Conservation (phyloP, 2,329 filamentous ascomycete species). For the Beauveria pseudobassiana region DNA sequence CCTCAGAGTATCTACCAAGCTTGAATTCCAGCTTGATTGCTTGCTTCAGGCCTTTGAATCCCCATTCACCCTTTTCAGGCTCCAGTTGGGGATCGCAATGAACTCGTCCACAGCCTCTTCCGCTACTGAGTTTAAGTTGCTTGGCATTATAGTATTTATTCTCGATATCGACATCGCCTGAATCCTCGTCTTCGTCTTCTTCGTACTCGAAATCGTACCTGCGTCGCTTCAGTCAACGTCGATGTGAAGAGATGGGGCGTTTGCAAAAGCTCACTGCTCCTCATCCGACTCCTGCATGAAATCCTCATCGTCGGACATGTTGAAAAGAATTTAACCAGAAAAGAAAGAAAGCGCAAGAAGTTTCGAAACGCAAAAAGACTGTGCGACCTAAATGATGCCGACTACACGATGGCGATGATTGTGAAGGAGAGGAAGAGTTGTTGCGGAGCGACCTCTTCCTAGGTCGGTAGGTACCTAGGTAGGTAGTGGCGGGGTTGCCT, state of each 20-base stretch:
- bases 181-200: constrained; percentile 81
- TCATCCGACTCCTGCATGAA: constrained; percentile 43
- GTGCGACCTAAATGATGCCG: background rate
- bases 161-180: constrained; percentile 87
- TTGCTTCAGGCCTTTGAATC: constrained; percentile 96
- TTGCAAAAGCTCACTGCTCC: constrained; percentile 29
- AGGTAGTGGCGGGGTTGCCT: background rate
- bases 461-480: background rate
- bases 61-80: constrained; percentile 93
- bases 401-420: background rate
- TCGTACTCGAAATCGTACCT: constrained; percentile 97
- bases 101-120: constrained; percentile 89
- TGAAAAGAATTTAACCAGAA: constrained; percentile 10
- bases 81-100: constrained; percentile 76
- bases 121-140: constrained; percentile 78
- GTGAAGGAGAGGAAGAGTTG: background rate
- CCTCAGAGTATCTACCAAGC: constrained; percentile 79
- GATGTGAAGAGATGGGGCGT: background rate
- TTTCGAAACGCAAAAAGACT: background rate
- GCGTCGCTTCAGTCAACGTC: background rate
- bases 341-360: background rate
- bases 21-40: constrained; percentile 96
- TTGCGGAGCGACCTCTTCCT: background rate
- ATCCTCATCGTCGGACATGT: constrained; percentile 45
- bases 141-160: constrained; percentile 99